Conservation (phyloP, 179 eudicot genomes). For the Vitellaria paradoxa region DNA sequence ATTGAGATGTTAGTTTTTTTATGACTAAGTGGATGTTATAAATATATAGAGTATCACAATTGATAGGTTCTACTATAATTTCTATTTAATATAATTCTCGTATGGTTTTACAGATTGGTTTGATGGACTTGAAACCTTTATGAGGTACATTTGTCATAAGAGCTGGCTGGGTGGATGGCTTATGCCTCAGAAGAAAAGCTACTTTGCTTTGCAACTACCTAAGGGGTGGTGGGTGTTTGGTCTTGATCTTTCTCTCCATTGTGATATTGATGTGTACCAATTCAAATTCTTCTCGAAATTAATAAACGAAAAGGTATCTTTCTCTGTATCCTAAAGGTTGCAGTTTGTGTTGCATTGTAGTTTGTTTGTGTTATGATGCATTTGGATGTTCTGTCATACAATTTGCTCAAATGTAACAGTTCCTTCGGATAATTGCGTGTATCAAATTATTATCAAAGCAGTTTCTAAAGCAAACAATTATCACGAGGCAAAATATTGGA, state of each 20-base stretch:
- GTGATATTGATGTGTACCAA: constrained; percentile 96
- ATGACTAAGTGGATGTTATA: no score
- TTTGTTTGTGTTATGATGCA: background rate
- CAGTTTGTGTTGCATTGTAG: background rate
- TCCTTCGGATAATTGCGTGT: constrained; percentile 1
- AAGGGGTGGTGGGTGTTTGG: constrained; percentile 99
- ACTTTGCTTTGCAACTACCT: constrained; percentile 92
- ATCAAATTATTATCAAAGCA: background rate
- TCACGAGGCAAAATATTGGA: background rate
- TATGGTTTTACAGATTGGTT: constrained; percentile 78
- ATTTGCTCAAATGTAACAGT: background rate
- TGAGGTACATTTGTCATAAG: constrained; percentile 97
- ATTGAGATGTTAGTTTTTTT: no score
- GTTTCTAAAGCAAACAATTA: background rate
- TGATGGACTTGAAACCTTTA: constrained; percentile 95
- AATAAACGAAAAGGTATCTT: constrained; percentile 71
- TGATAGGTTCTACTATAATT: background rate
- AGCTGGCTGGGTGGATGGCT: constrained; percentile 99
- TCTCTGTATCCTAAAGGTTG: background rate
- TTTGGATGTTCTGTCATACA: background rate
- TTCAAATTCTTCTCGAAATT: constrained; percentile 96
- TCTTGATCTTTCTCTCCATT: constrained; percentile 90
- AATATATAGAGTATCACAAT: no score
- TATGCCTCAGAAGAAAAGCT: constrained; percentile 99
- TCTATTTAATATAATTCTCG: constrained; percentile 15